phyloP scores from a whole-genome alignment of 1,139 yeast genomes.

The Kodamaea plutei region DNA sequence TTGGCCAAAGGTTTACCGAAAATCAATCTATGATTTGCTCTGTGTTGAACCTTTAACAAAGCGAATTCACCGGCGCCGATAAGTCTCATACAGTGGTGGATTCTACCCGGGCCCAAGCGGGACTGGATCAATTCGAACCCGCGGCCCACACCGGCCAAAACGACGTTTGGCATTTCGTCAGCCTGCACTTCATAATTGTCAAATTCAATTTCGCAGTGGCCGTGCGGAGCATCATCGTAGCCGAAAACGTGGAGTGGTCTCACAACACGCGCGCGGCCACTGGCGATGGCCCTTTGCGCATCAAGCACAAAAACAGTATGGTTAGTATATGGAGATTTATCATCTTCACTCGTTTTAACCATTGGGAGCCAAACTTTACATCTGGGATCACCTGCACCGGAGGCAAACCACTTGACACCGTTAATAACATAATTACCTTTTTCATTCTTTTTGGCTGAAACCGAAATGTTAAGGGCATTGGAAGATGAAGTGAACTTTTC shows the following conservation, averaged over 20 bases:
- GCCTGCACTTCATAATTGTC: slow-evolving; percentile 46
- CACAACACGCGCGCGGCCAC: slow-evolving; percentile 48
- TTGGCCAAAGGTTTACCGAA: slow-evolving; percentile 54
- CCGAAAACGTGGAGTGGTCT: slow-evolving; percentile 62
- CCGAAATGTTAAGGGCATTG: slow-evolving; percentile 61
- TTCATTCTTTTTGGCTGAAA: slow-evolving; percentile 42
- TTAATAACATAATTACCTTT: slow-evolving; percentile 52
- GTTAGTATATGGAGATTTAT: slow-evolving; percentile 39
- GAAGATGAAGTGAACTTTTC: slow-evolving; percentile 65
- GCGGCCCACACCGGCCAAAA: slow-evolving; percentile 50
- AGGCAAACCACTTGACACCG: slow-evolving; percentile 74
- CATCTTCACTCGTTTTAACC: slow-evolving; percentile 51
- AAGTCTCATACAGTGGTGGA: slow-evolving; percentile 72
- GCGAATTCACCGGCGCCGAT: slow-evolving; percentile 67
- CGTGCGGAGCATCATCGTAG: slow-evolving; percentile 72
- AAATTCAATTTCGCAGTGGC: slow-evolving; percentile 63
- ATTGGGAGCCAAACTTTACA: slow-evolving; percentile 61
- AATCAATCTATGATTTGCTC: slow-evolving; percentile 54
- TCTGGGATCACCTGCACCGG: slow-evolving; percentile 73
- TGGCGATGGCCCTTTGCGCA: slow-evolving; percentile 45
- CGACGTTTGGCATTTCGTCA: slow-evolving; percentile 34
- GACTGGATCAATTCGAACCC: slow-evolving; percentile 71
- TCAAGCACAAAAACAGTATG: slow-evolving; percentile 62
- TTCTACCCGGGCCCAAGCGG: slow-evolving; percentile 68
- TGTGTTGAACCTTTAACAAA: slow-evolving; percentile 45